Conservation (phyloP, 1,284 basidiomycete species). For the Puccinia coronata region DNA sequence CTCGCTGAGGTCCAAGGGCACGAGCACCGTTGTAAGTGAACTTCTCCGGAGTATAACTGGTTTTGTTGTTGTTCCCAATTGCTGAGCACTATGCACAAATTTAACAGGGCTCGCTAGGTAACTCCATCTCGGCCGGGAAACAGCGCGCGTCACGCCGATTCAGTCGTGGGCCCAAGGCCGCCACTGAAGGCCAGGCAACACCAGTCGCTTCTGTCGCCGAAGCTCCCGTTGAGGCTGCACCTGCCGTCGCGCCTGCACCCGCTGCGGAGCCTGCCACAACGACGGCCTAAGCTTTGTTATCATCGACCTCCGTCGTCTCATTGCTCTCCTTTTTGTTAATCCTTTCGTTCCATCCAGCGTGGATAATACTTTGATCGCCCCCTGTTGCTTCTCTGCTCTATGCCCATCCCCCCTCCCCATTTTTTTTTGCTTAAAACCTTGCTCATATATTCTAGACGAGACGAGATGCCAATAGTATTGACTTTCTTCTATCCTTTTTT, state of each 20-base stretch:
- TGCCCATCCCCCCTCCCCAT: no score
- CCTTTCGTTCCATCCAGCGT: background rate
- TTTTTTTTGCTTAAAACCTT: no score
- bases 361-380: constrained; percentile 4
- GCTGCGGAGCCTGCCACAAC: background rate
- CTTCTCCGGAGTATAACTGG: background rate
- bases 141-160: constrained; percentile 39
- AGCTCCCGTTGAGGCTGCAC: background rate
- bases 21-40: constrained; percentile 15
- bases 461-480: no score
- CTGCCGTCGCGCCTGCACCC: no score
- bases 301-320: background rate
- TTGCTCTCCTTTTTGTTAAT: no score
- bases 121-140: constrained; percentile 5
- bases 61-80: no score
- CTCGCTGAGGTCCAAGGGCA: constrained; percentile 19
- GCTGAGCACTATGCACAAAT: background rate
- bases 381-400: no score
- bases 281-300: background rate
- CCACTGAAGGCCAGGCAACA: background rate
- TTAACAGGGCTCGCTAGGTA: constrained; percentile 18
- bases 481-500: background rate
- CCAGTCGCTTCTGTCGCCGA: background rate
- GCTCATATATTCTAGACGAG: no score
- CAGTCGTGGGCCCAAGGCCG: constrained; percentile 14